These are phyloP conservation scores for Candida endomychidarum DNA, from an alignment of 805 yeast species.

Conservation along the genomic window DNA sequence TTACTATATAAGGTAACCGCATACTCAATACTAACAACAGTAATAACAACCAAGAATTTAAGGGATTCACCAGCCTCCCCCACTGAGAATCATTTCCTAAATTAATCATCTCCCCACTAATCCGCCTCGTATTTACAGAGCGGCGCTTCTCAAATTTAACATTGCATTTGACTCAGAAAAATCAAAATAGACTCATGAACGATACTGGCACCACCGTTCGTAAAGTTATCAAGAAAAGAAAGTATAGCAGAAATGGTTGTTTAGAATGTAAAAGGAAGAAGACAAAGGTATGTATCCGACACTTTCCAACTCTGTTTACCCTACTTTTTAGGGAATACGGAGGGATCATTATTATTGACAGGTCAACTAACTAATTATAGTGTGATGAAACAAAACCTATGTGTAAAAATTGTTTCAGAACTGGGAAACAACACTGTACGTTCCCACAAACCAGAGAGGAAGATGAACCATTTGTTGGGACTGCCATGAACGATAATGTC, in stretches of 20 bases:
- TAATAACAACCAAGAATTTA: no score
- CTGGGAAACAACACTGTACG: slow-evolving; percentile 12
- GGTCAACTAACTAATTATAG: slow-evolving; percentile 4
- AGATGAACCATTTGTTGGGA: not conserved
- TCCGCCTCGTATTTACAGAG: not conserved
- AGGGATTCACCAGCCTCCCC: no score
- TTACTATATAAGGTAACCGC: no score
- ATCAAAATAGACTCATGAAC: slow-evolving; percentile 3
- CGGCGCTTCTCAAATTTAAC: slow-evolving; percentile 3
- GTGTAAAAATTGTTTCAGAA: slow-evolving; percentile 15
- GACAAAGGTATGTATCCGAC: slow-evolving; percentile 19
- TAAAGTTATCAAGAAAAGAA: slow-evolving; percentile 15
- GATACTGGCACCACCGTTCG: not conserved
- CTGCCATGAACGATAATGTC: not conserved
- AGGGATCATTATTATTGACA: no score
- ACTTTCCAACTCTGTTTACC: no score
- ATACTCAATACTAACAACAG: no score
- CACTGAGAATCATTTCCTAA: no score
- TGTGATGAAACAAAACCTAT: slow-evolving; percentile 18
- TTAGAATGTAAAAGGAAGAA: slow-evolving; percentile 17
- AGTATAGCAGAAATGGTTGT: slow-evolving; percentile 19
- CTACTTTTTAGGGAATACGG: no score
- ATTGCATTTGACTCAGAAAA: slow-evolving; percentile 2
- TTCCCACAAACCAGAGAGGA: slow-evolving; percentile 2
- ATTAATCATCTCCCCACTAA: no score